A percentile compares a stretch with the other conserved stretches of the same genome.
Conservation (phyloP, 169 alveolate species). For the Cryptosporidium meleagridis region DNA sequence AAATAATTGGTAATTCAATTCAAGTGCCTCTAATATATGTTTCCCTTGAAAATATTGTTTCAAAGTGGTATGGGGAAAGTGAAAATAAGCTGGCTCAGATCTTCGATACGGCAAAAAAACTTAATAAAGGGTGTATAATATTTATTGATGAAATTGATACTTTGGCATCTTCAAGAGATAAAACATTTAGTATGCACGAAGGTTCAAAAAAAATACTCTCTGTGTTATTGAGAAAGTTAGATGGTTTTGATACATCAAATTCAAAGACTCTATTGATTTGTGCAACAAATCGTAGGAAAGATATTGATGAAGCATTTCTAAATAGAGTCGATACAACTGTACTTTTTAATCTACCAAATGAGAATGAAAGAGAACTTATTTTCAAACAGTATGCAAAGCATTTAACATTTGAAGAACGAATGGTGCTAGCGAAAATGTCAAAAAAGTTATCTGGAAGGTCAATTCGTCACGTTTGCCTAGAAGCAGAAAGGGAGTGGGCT, state of each 20-base stretch:
- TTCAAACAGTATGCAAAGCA: slow-evolving; percentile 87
- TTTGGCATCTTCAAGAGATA: slow-evolving; percentile 86
- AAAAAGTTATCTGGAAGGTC: slow-evolving; percentile 84
- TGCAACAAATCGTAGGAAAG: slow-evolving; percentile 90
- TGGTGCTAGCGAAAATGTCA: slow-evolving; percentile 79
- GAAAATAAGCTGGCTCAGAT: slow-evolving; percentile 85
- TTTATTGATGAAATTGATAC: slow-evolving; percentile 90
- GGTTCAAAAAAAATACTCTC: slow-evolving; percentile 87
- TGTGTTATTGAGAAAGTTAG: slow-evolving; percentile 86
- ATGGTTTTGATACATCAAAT: slow-evolving; percentile 87
- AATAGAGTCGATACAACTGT: slow-evolving; percentile 80
- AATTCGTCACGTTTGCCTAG: slow-evolving; percentile 85
- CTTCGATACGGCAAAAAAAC: slow-evolving; percentile 83
- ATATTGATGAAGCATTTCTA: slow-evolving; percentile 87
- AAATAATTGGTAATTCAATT: slow-evolving; percentile 85
- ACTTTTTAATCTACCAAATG: slow-evolving; percentile 84
- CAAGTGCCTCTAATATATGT: slow-evolving; percentile 87
- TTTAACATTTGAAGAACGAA: slow-evolving; percentile 77
- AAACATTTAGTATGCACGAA: slow-evolving; percentile 84
- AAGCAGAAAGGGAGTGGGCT: slow-evolving; percentile 91
- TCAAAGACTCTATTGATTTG: slow-evolving; percentile 82
- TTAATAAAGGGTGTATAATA: slow-evolving; percentile 83
- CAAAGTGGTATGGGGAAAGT: slow-evolving; percentile 90
- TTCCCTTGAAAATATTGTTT: slow-evolving; percentile 87
- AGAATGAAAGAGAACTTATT: slow-evolving; percentile 81